A percentile compares a stretch with the other conserved stretches of the same genome.
Evolutionary conservation across 768 basidiomycete genomes (phyloP).

Genomic region (Mycena polygramma): DNA sequence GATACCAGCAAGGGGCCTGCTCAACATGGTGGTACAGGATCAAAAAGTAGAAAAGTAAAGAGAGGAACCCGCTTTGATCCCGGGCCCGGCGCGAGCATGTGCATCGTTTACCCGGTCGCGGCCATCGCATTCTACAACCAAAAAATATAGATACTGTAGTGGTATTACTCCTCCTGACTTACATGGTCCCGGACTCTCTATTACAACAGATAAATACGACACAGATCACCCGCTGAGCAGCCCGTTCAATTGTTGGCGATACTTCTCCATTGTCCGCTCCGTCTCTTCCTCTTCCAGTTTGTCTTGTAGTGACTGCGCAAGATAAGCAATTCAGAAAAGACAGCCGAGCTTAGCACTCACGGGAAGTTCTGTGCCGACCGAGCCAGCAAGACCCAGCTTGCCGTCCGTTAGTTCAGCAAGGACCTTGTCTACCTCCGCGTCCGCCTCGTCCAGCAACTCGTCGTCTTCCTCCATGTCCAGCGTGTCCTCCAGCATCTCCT

Average conservation of each 20-base stretch:
- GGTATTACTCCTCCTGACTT: constrained; percentile 18
- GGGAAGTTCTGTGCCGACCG: constrained; percentile 78
- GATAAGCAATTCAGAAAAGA: constrained; percentile 13
- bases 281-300: constrained; percentile 83
- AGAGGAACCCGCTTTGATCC: no score
- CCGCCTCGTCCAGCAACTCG: constrained; percentile 95
- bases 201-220: constrained; percentile 21
- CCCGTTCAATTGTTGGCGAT: constrained; percentile 90
- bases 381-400: constrained; percentile 89
- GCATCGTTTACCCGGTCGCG: background rate
- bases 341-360: constrained; percentile 62
- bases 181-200: constrained; percentile 25
- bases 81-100: no score
- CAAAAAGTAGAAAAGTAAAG: constrained; percentile 35
- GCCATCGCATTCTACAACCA: no score
- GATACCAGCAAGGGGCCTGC: constrained; percentile 67
- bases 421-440: constrained; percentile 97
- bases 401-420: constrained; percentile 96
- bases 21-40: constrained; percentile 64
- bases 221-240: constrained; percentile 73
- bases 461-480: constrained; percentile 94
- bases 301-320: constrained; percentile 67
- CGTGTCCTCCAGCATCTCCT: constrained; percentile 97
- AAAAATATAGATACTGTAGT: background rate
- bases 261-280: constrained; percentile 90